Evolutionary conservation across 2,329 filamentous ascomycete genomes (phyloP), one percentile per base, ranked within the genome.

Genomic region (Epichloe typhina): DNA sequence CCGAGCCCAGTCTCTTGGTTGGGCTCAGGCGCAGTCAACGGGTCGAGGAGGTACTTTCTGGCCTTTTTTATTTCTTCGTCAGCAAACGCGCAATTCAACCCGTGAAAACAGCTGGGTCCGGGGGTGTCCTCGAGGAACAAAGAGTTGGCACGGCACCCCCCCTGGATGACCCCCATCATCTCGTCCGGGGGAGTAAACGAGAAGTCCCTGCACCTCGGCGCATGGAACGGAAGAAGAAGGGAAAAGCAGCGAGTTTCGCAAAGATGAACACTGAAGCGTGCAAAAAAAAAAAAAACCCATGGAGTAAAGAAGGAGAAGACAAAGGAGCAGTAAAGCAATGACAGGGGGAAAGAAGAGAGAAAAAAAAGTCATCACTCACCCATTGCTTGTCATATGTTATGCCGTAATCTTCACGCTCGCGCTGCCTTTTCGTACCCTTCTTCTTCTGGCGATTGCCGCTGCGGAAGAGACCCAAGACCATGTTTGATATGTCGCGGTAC

Each of bases 1-100:
- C 78, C 78, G n/a, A 77, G 76, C 7, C 83, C 82, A 46, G 79
- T 84, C 61, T 85, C 80, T 54, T 83, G 76, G 53, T 73, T 79
- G 13, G 84, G 84, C 54, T 86, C 80, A 9, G 81, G 82, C 21
- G 75, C 82, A 58, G 73, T 80, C 54, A 88, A 70, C 56, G 84
- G 85, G 58, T 85, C 82, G 56, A 88, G 77, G 43, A 88, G 71
- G 61, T 84, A 82, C 59, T 79, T 75, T 49, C 74, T 71, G 42
- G 83, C 81, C 83, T 87, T 61, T 2, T 17, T 7, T 7, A 19
- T n/a, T 4, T 49, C 15, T 4, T 49, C 15, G 41, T 41, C 4
- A 46, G 44, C 33, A 23, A 23, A 36, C 17, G 31, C 31, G 31
- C 33, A 36, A 23, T 46, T 13, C 21, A 17, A 44, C 7, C 17